Conservation (phyloP, 1,139 yeast species). For the Meyerozyma sp. region DNA sequence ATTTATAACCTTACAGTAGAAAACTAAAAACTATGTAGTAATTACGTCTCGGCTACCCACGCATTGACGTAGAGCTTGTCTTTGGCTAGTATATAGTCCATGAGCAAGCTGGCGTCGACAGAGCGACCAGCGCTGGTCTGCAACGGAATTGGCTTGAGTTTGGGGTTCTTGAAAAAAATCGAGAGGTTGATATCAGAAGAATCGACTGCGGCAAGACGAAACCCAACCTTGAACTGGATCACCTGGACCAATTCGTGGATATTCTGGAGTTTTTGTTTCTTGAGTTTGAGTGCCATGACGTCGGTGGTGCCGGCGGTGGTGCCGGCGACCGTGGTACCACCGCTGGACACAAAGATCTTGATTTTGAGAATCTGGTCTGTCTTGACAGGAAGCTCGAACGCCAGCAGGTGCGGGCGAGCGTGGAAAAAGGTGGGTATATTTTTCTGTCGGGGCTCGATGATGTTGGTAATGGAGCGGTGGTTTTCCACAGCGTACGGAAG, state of each 20-base stretch:
- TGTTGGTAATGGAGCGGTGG: neutral
- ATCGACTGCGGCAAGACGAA: slow-evolving; percentile 12
- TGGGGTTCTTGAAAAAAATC: slow-evolving; percentile 20
- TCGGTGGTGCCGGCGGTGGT: slow-evolving; percentile 5
- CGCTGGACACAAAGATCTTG: slow-evolving; percentile 12
- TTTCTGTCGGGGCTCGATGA: neutral
- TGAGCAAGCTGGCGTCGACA: slow-evolving; percentile 14
- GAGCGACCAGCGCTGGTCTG: slow-evolving; percentile 9
- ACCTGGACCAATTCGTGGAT: slow-evolving; percentile 23
- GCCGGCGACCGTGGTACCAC: neutral
- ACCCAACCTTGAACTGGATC: slow-evolving; percentile 16
- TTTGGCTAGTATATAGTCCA: slow-evolving; percentile 25
- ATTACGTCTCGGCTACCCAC: slow-evolving; percentile 4
- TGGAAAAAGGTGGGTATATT: neutral
- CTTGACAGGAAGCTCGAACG: neutral
- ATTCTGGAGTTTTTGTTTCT: slow-evolving; percentile 21
- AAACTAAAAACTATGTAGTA: too few species aligned
- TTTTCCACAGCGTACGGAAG: neutral
- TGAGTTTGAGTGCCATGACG: slow-evolving; percentile 17
- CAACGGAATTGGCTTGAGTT: slow-evolving; percentile 21
- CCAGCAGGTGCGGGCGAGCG: neutral
- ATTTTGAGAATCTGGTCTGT: slow-evolving; percentile 12
- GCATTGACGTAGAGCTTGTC: slow-evolving; percentile 22
- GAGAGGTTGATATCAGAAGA: slow-evolving; percentile 15
- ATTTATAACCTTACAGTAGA: too few species aligned